Percentiles rank a stretch among this genome's conserved stretches.
Evolutionary conservation across 192 early-diverging fungal species (phyloP).

Genomic region (Backusella westeae): DNA sequence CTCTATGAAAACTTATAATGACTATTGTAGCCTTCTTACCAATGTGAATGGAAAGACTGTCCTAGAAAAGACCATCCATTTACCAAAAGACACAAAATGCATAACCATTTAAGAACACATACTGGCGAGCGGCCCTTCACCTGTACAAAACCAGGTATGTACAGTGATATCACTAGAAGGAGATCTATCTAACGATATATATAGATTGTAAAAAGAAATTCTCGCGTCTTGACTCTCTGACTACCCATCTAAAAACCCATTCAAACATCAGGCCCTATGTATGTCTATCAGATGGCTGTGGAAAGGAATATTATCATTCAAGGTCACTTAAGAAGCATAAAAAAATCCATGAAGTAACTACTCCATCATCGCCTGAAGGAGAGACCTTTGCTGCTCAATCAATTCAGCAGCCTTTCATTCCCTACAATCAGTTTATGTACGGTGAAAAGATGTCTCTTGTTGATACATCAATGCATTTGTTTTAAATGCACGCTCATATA

Average conservation of each 20-base stretch:
- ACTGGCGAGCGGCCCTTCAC: constrained; percentile 75
- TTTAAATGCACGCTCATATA: neutral
- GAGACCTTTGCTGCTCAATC: neutral
- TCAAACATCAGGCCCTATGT: constrained; percentile 55
- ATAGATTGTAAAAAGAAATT: constrained; percentile 69
- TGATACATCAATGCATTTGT: neutral
- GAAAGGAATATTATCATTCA: constrained; percentile 62
- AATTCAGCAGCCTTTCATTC: neutral
- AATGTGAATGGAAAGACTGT: constrained; percentile 49
- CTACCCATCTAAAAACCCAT: constrained; percentile 64
- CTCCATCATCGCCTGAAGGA: neutral
- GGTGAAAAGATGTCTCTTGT: neutral
- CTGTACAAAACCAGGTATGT: constrained; percentile 47
- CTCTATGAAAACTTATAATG: neutral
- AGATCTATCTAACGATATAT: neutral
- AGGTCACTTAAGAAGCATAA: constrained; percentile 64
- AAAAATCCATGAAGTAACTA: constrained; percentile 40
- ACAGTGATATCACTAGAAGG: neutral
- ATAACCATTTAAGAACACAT: constrained; percentile 72
- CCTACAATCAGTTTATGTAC: neutral
- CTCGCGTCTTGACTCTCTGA: constrained; percentile 72
- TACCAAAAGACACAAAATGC: constrained; percentile 68
- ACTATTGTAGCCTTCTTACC: constrained; percentile 42
- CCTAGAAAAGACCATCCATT: constrained; percentile 58
- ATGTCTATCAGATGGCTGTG: constrained; percentile 47